Evolutionary conservation across 2,329 filamentous ascomycete species (phyloP), one percentile per base, ranked within the genome.

Genomic region (Shiraia sp.): DNA sequence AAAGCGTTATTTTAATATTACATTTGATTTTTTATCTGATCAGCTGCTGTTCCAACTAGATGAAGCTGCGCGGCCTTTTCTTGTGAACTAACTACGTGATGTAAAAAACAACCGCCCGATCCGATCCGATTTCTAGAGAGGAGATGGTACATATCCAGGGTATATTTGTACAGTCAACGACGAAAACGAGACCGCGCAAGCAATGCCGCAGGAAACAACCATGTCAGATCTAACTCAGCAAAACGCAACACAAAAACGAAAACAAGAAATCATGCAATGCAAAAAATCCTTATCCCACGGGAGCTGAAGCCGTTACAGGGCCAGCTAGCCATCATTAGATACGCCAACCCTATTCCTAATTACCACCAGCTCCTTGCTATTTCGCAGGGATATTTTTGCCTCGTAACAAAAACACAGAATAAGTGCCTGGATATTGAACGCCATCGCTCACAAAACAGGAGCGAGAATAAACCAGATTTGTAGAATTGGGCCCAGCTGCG

Each of bases 91-190:
- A n/a, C n/a, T n/a, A n/a, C n/a, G n/a, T n/a, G n/a, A n/a, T n/a
- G n/a, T n/a, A n/a, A n/a, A n/a, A n/a, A n/a, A n/a, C n/a, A n/a
- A n/a, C n/a, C n/a, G n/a, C n/a, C n/a, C n/a, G n/a, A n/a, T n/a
- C n/a, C n/a, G n/a, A n/a, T n/a, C n/a, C n/a, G n/a, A n/a, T n/a
- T n/a, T 63, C 59, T 64, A 64, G 62, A 65, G 60, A 63, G 61
- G 63, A 66, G 58, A 61, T 61, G 60, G 61, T 61, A 63, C n/a
- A n/a, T 61, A 64, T 54, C 63, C 53, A 57, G 61, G 60, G 61
- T 64, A 64, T 63, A 63, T 63, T 61, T n/a, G 50, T 61, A 65
- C 59, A 64, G 49, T 39, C 36, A 46, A 41, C 29, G n/a, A 26
- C n/a, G n/a, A n/a, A 36, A 35, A 40, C 43, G 40, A 40, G 34